phyloP scores from a whole-genome alignment of 164 flowering plant genomes.

The Magnolia officinalis region DNA sequence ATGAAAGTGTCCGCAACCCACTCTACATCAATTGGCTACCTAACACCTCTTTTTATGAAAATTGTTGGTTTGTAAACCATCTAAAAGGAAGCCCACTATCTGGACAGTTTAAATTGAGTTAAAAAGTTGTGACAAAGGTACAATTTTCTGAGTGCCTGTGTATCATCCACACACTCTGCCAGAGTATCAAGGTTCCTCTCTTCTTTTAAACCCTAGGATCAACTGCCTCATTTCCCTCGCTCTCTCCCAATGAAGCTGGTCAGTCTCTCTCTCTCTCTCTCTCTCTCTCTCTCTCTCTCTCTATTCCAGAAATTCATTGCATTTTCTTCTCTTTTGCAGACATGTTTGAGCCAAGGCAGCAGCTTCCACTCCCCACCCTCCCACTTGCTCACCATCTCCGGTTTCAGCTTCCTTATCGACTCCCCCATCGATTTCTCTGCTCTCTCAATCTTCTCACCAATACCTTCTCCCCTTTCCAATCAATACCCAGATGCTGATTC shows the following conservation, averaged over 20 bases:
- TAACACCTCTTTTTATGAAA: no score
- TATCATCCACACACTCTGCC: no score
- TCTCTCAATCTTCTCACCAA: conserved; percentile 63
- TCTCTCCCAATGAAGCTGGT: conserved; percentile 6
- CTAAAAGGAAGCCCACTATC: no score
- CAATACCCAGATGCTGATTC: conserved; percentile 9
- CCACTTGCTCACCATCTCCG: conserved; percentile 38
- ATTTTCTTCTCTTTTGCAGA: conserved; percentile 28
- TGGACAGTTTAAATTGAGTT: no score
- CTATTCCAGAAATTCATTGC: neutral
- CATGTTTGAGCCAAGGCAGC: conserved; percentile 36
- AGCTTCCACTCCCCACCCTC: conserved; percentile 31
- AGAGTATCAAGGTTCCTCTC: no score
- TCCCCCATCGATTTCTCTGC: conserved; percentile 88
- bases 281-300: neutral
- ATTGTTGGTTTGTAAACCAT: no score
- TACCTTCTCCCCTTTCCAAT: conserved; percentile 27
- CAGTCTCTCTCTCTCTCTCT: neutral
- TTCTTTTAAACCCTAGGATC: neutral
- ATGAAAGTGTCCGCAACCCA: no score
- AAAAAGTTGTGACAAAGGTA: no score
- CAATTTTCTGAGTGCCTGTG: no score
- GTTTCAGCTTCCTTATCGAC: conserved; percentile 61
- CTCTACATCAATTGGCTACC: no score
- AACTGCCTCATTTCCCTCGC: no score